Percentiles rank a stretch among this genome's conserved stretches.
phyloP scores from a whole-genome alignment of 208 protist genomes.

The Lotmaria passim region DNA sequence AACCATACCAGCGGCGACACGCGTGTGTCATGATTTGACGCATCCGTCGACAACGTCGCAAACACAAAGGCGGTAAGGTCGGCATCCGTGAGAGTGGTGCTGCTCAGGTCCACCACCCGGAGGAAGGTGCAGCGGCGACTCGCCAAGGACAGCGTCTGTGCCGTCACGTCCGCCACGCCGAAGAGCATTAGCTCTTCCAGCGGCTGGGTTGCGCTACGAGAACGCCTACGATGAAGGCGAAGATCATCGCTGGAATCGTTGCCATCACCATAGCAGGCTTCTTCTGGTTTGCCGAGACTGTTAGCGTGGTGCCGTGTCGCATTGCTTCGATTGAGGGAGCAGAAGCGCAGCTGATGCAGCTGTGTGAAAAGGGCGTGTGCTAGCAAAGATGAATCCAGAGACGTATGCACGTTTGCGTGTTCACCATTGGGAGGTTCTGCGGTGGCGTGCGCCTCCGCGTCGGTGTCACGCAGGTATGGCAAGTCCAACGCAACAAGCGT shows the following conservation, averaged over 20 bases:
- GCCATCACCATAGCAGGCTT: neutral
- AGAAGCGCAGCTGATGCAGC: constrained; percentile 19
- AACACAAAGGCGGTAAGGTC: constrained; percentile 24
- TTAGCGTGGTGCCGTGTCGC: neutral
- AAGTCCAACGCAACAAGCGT: constrained; percentile 28
- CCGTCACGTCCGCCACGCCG: constrained; percentile 13
- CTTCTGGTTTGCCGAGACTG: neutral
- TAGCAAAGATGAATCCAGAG: neutral
- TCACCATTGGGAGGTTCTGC: too few species aligned
- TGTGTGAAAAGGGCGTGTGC: neutral
- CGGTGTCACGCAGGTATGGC: constrained; percentile 18
- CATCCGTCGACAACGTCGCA: constrained; percentile 6
- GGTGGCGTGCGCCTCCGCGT: too few species aligned
- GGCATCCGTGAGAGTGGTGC: constrained; percentile 17
- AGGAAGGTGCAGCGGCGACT: constrained; percentile 16
- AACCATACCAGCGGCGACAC: constrained; percentile 21
- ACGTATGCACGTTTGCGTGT: too few species aligned
- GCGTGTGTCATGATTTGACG: neutral
- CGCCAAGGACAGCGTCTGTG: constrained; percentile 7
- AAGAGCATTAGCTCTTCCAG: constrained; percentile 21
- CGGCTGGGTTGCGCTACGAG: neutral
- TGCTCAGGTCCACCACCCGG: constrained; percentile 28
- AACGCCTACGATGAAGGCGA: too few species aligned
- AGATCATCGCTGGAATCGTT: too few species aligned
- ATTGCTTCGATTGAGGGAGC: constrained; percentile 10